Conservation (phyloP, 352 stramenopile genomes). For the Phytophthora tubulina region DNA sequence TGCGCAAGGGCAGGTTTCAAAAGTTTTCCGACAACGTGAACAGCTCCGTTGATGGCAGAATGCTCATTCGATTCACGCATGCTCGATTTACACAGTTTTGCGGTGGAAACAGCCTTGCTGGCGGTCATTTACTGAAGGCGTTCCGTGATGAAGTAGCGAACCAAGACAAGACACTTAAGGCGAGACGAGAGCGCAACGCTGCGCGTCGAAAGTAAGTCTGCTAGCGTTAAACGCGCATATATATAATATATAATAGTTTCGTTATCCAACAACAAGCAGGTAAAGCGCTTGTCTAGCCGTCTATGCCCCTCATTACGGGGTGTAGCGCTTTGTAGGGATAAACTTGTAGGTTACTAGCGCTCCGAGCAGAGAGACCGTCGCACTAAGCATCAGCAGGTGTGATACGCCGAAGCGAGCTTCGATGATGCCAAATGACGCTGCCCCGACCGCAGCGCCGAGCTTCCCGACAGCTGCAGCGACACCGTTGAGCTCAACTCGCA, state of each 20-base stretch:
- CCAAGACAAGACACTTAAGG: constrained; percentile 67
- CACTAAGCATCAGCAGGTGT: constrained; percentile 66
- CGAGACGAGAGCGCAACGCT: constrained; percentile 57
- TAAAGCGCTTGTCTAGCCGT: constrained; percentile 16
- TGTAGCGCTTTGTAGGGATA: constrained; percentile 65
- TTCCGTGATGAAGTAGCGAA: constrained; percentile 62
- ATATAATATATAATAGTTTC: constrained; percentile 27
- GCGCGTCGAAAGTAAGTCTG: constrained; percentile 37
- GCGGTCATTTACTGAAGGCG: constrained; percentile 66
- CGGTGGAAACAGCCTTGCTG: constrained; percentile 63
- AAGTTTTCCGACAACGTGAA: constrained; percentile 65
- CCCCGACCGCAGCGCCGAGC: constrained; percentile 69
- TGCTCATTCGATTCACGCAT: constrained; percentile 69
- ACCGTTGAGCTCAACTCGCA: constrained; percentile 86
- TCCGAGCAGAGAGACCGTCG: constrained; percentile 65
- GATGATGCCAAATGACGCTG: constrained; percentile 71
- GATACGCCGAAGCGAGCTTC: constrained; percentile 68
- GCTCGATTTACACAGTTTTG: constrained; percentile 77
- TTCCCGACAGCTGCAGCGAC: constrained; percentile 83
- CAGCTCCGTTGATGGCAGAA: constrained; percentile 59
- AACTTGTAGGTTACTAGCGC: constrained; percentile 71
- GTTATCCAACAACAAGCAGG: constrained; percentile 6
- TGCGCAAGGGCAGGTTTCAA: constrained; percentile 59
- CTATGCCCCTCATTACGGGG: constrained; percentile 13
- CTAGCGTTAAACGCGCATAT: too few relatives aligned